Evolutionary conservation across 495 filamentous ascomycete genomes (phyloP).

Genomic region (Aspergillus asperescens): DNA sequence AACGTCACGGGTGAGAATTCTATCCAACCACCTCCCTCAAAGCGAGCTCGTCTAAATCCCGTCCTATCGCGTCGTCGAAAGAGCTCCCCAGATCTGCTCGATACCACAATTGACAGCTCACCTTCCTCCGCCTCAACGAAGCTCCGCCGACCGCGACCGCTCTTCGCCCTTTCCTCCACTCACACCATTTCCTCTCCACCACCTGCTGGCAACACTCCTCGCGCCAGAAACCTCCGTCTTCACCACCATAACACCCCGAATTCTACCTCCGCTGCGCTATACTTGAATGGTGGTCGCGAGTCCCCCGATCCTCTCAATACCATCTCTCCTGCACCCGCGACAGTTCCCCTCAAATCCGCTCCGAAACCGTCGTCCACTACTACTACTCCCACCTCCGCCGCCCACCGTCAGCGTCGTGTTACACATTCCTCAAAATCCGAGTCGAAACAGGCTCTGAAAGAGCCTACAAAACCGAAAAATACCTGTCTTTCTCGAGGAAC

Average conservation of each 20-base stretch:
- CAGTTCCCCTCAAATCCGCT: not conserved
- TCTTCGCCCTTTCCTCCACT: conserved; percentile 14
- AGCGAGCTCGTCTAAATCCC: conserved; percentile 27
- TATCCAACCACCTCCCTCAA: conserved; percentile 25
- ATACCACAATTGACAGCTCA: conserved; percentile 24
- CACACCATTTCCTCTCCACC: conserved; percentile 10
- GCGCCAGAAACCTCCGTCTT: conserved; percentile 7
- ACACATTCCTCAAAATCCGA: not conserved
- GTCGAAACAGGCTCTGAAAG: not conserved
- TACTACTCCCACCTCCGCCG: conserved; percentile 3
- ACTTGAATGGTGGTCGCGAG: conserved; percentile 13
- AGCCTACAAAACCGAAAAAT: not conserved
- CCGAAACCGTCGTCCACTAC: conserved; percentile 10
- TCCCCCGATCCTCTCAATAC: conserved; percentile 38
- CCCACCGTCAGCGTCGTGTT: conserved; percentile 6
- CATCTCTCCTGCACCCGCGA: conserved; percentile 26
- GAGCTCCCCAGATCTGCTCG: conserved; percentile 41
- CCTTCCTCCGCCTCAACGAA: conserved; percentile 4
- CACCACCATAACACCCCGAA: conserved; percentile 3
- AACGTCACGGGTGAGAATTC: conserved; percentile 20
- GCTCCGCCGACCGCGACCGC: conserved; percentile 21
- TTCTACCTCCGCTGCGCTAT: conserved; percentile 1
- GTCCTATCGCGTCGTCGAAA: conserved; percentile 26
- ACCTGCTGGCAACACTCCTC: conserved; percentile 2
- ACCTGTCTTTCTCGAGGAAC: not conserved